Evolutionary conservation across 2,329 filamentous ascomycete genomes (phyloP).

Genomic region (Colletotrichum siamense): DNA sequence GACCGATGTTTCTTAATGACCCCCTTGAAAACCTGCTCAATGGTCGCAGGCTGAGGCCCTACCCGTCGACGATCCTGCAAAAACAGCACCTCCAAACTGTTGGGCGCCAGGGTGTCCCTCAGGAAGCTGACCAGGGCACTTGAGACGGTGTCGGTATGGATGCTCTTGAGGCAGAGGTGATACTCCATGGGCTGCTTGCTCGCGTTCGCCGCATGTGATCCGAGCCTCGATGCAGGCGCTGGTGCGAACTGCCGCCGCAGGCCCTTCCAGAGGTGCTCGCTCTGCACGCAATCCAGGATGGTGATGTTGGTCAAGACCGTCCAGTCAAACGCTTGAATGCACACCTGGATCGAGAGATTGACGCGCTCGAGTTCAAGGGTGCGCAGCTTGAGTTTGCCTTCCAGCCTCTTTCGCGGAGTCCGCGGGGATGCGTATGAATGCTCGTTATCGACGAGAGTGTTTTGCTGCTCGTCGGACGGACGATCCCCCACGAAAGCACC

Average conservation of each 20-base stretch:
- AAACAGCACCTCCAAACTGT: conserved; percentile 80
- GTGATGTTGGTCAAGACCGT: conserved; percentile 73
- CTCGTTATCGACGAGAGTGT: neutral
- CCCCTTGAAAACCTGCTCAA: conserved; percentile 75
- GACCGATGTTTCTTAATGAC: conserved; percentile 72
- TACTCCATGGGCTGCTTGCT: conserved; percentile 53
- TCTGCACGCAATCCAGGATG: conserved; percentile 73
- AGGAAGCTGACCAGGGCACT: conserved; percentile 74
- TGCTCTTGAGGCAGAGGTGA: conserved; percentile 70
- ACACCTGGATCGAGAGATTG: conserved; percentile 73
- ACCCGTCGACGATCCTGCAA: conserved; percentile 69
- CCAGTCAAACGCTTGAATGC: conserved; percentile 78
- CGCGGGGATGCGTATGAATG: conserved; percentile 24
- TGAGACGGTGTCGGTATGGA: conserved; percentile 78
- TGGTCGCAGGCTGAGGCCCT: conserved; percentile 58
- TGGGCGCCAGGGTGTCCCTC: conserved; percentile 78
- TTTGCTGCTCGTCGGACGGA: neutral
- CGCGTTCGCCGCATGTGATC: conserved; percentile 23
- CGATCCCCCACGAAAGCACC: neutral
- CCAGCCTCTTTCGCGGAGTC: conserved; percentile 46
- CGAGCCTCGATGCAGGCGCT: conserved; percentile 28
- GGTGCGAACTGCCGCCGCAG: conserved; percentile 68
- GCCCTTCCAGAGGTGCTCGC: conserved; percentile 78
- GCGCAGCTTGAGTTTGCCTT: conserved; percentile 70
- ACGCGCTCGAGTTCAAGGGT: conserved; percentile 78